phyloP scores from a whole-genome alignment of 192 early-diverging fungal species.

The Linnemannia exigua region DNA sequence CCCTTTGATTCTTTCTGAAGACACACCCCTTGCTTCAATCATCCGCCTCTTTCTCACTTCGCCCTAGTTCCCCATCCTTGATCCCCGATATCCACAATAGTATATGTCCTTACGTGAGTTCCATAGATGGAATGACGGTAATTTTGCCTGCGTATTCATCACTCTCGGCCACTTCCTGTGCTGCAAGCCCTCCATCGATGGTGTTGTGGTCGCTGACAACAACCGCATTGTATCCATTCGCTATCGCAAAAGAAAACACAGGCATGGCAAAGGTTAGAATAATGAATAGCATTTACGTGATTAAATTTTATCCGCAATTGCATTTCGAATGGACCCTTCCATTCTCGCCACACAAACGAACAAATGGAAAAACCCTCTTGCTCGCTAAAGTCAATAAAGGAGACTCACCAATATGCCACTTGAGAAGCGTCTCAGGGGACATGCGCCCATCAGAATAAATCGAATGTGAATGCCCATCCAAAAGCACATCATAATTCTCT shows the following conservation, averaged over 20 bases:
- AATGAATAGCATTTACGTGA: not conserved
- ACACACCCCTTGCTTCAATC: not conserved
- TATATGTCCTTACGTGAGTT: slow-evolving; percentile 66
- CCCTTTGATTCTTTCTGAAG: not conserved
- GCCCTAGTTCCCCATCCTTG: not conserved
- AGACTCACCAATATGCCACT: slow-evolving; percentile 71
- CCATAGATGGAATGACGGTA: slow-evolving; percentile 77
- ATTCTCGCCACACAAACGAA: not conserved
- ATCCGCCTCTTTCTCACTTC: not conserved
- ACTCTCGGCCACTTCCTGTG: slow-evolving; percentile 65
- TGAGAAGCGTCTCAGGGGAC: slow-evolving; percentile 66
- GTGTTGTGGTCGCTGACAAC: slow-evolving; percentile 82
- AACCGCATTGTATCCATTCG: slow-evolving; percentile 78
- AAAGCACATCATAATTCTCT: slow-evolving; percentile 64
- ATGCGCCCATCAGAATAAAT: slow-evolving; percentile 74
- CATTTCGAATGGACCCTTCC: not conserved
- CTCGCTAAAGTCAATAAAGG: too few species aligned
- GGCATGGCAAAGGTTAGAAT: not conserved
- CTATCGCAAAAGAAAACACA: slow-evolving; percentile 31
- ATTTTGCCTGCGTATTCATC: slow-evolving; percentile 65
- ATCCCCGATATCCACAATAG: not conserved
- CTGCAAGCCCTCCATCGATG: slow-evolving; percentile 70
- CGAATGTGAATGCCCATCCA: slow-evolving; percentile 78
- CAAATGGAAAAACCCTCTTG: not conserved
- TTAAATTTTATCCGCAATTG: not conserved